Base-by-base conservation (phyloP, 2,329 filamentous ascomycete species). In the Sporothrix euskadiensis region DNA sequence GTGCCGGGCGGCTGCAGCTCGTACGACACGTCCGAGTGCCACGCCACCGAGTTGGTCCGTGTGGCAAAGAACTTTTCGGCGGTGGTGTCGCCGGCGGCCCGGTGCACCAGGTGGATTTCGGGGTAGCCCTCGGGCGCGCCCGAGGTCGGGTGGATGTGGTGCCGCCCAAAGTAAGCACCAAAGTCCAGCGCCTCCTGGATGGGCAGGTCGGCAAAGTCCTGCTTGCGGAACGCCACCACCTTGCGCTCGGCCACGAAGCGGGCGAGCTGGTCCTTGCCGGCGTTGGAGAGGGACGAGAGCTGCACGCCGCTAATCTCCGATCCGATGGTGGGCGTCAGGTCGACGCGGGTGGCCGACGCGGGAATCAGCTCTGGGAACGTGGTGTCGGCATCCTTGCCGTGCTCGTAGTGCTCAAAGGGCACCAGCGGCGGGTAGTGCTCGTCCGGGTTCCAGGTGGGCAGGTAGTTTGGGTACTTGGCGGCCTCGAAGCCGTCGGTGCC, bases 31-130 rank as follows among this genome's bases (percentile, higher is more conserved):
- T 74, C 73, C 63, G 73, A 74, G 69, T 74, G 73, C 73, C 73
- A 74, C 5, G 93, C 93, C 1, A 97, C 90, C 0, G 91, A 92
- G 82, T 91, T 95, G 3, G 92, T 94, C 30, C 92, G 88, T 65
- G 88, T 88, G 73, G 79, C 84, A 73, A 93, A 89, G 81, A 90
- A 92, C 56, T 86, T 82, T 12, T 86, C 82, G 16, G 85, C 87
- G 2, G 85, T 87, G 5, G 85, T 88, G 78, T 93, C 90, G 35
- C 88, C 89, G 85, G 74, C 90, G 84, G 73, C 91, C 88, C 91
- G 87, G 80, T 93, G 90, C 10, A 93, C 91, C 3, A 93, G 85
- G 79, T 93, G 91, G 57, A 93, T 83, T 79, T 92, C 88, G 0
- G 91, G 91, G 79, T 87, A 87, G n/a, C 89, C 90, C 74, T 87